Percentiles rank a stretch among this genome's conserved stretches.
Evolutionary conservation across 139 green algal genomes (phyloP).

Genomic region (Penium margaritaceum): DNA sequence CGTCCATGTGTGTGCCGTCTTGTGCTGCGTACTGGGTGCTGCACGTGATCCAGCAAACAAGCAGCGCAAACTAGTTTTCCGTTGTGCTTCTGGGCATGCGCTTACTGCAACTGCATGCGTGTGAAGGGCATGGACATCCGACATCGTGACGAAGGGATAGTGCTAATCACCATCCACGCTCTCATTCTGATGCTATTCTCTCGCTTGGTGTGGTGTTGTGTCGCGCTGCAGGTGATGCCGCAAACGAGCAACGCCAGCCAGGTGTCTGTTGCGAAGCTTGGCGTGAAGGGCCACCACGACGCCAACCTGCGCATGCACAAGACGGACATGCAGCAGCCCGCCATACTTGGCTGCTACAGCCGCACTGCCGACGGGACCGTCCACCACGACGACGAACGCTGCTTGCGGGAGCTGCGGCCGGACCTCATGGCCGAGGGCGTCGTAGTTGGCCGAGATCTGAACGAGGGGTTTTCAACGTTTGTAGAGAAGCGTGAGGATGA

Average conservation of each 20-base stretch:
- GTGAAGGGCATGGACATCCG: too few relatives aligned
- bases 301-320: not conserved
- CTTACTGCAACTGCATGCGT: too few relatives aligned
- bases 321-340: slow-evolving; percentile 11
- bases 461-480: slow-evolving; percentile 21
- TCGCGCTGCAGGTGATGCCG: not conserved
- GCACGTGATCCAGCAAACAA: too few relatives aligned
- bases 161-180: too few relatives aligned
- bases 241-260: not conserved
- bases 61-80: too few relatives aligned
- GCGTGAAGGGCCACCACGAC: not conserved
- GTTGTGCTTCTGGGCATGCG: too few relatives aligned
- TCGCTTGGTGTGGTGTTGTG: too few relatives aligned
- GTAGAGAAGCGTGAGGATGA: slow-evolving; percentile 15
- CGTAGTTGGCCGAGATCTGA: slow-evolving; percentile 18
- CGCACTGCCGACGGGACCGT: slow-evolving; percentile 2
- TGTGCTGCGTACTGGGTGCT: too few relatives aligned
- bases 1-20: too few relatives aligned
- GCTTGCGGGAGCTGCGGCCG: not conserved
- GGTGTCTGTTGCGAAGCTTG: not conserved
- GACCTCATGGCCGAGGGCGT: not conserved
- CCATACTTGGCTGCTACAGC: slow-evolving; percentile 7
- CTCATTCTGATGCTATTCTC: too few relatives aligned
- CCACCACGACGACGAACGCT: slow-evolving; percentile 9
- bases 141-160: too few relatives aligned